phyloP scores from a whole-genome alignment of 129 eudicot species.

The Chrysanthemum makinoi region DNA sequence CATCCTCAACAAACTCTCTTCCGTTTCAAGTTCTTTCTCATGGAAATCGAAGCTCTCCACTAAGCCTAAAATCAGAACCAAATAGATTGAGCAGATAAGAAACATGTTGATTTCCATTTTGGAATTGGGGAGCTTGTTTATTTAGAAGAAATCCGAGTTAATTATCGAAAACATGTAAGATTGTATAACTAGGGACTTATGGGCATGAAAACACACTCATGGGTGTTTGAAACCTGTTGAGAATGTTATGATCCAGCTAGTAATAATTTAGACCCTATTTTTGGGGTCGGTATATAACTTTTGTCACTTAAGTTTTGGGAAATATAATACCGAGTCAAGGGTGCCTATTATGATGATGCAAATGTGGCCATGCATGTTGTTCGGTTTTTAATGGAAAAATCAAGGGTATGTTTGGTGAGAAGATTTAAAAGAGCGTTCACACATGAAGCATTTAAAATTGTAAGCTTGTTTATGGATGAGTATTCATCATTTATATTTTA shows the following conservation, averaged over 20 bases:
- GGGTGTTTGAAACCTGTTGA: no score
- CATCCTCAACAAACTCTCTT: constrained; percentile 51
- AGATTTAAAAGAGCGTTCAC: no score
- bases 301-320: constrained; percentile 9
- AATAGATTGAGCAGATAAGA: constrained; percentile 33
- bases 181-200: constrained; percentile 30
- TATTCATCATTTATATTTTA: no score
- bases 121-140: neutral
- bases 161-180: constrained; percentile 7
- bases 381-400: constrained; percentile 1
- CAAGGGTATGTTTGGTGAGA: neutral
- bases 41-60: constrained; percentile 56
- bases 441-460: no score
- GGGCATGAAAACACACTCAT: constrained; percentile 20
- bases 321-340: constrained; percentile 11
- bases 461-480: no score
- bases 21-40: constrained; percentile 60
- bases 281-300: neutral
- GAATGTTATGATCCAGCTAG: no score
- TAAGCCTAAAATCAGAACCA: constrained; percentile 36
- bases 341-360: constrained; percentile 6
- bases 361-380: constrained; percentile 14
- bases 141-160: neutral
- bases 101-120: constrained; percentile 30
- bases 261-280: neutral